Conservation (phyloP, 345 rosid genomes). For the sweet orange (Citrus sinensis) region DNA sequence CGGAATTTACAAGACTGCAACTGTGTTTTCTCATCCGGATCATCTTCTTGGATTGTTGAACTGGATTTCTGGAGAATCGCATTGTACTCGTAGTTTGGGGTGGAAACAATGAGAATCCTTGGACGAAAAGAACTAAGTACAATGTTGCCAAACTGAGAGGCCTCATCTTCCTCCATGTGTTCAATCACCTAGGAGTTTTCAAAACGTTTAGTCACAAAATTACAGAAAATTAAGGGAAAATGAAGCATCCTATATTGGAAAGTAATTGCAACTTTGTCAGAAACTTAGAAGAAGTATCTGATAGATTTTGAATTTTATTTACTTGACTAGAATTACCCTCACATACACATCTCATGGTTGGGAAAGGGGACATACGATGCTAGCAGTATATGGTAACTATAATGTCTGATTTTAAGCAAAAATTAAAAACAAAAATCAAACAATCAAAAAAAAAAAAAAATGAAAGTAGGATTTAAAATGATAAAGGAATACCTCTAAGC, state of each 20-base stretch:
- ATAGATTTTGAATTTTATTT: background rate
- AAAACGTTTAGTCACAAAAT: background rate
- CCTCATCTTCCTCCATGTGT: constrained; percentile 95
- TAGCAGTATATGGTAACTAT: background rate
- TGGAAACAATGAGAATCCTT: constrained; percentile 68
- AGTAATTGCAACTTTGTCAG: background rate
- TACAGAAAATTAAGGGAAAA: background rate
- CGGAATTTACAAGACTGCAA: constrained; percentile 62
- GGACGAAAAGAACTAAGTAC: constrained; percentile 66
- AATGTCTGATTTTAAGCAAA: background rate
- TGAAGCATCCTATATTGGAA: background rate
- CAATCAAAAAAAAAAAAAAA: background rate
- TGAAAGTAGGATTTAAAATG: constrained; percentile 2
- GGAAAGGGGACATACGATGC: background rate
- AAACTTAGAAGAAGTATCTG: background rate
- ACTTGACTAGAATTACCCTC: background rate
- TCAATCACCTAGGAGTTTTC: constrained; percentile 67
- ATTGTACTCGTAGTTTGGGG: constrained; percentile 94
- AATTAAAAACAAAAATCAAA: background rate
- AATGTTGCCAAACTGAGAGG: constrained; percentile 57
- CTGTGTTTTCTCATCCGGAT: constrained; percentile 41
- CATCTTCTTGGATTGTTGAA: constrained; percentile 48
- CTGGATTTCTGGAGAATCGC: constrained; percentile 62
- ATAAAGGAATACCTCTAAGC: constrained; percentile 66
- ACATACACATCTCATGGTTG: background rate